Evolutionary conservation across 2,329 filamentous ascomycete species (phyloP), one percentile per base, ranked within the genome.

Genomic region (Seiridium cupressi): DNA sequence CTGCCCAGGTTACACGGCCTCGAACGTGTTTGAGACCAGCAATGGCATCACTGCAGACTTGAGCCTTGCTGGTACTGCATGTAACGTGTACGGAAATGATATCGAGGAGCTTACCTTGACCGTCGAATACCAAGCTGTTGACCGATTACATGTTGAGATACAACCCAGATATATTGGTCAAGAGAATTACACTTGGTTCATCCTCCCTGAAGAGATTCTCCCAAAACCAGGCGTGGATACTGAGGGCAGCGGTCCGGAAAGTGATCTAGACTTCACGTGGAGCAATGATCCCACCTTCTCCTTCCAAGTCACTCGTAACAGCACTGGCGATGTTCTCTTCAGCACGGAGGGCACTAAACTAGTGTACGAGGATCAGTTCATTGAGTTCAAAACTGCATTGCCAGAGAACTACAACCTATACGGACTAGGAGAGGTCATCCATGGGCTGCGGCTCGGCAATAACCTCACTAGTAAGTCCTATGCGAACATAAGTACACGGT

Each of bases 41-140:
- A 78, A 76, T 55, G 85, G 85, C 7, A 76, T 95, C 57, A 90
- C 84, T 1, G 92, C 91, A 1, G 82, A 89, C 64, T 79, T 96
- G 53, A 81, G 75, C 3, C 81, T 96, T 9, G 89, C 89, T 6
- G 91, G 91, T 0, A 68, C 79, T 8, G 80, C 88, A 5, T 95
- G 92, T 77, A 90, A 94, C 72, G 84, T 86, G 31, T 96, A 94
- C 64, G 92, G 92, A 0, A 89, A 82, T 6, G 92, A 96, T 69
- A 77, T 96, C 35, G 80, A 87, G 32, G 77, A 82, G 4, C 77
- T 96, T 54, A 82, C 81, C 42, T 76, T 96, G 38, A 82, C 85
- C 3, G 88, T 95, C 10, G 84, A 88, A 67, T 89, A 88, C 65
- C 86, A 91, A 69, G 81, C 84, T 4, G 74, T 76, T 13, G 84